Conservation (phyloP, 495 filamentous ascomycete genomes). For the Penicillium manginii region DNA sequence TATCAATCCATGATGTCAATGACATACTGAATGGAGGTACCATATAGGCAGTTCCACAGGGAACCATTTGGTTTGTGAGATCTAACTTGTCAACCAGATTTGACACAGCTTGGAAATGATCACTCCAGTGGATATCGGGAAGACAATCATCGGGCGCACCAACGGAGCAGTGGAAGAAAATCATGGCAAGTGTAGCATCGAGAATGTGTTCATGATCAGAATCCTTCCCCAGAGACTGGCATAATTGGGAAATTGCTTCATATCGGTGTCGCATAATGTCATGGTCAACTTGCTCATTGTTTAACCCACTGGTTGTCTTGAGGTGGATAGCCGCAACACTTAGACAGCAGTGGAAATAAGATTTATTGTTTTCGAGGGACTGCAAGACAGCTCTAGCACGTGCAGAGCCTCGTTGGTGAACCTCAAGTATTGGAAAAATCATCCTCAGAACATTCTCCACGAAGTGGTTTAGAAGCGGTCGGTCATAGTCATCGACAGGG, state of each 20-base stretch:
- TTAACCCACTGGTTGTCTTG: slow-evolving; percentile 72
- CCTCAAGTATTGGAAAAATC: slow-evolving; percentile 89
- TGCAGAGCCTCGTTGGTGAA: slow-evolving; percentile 78
- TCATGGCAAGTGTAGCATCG: slow-evolving; percentile 93
- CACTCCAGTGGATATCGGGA: slow-evolving; percentile 94
- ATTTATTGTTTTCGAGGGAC: slow-evolving; percentile 85
- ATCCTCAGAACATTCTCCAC: slow-evolving; percentile 82
- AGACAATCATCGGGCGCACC: slow-evolving; percentile 83
- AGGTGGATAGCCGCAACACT: slow-evolving; percentile 95
- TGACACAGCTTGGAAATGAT: slow-evolving; percentile 91
- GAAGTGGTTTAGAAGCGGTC: slow-evolving; percentile 88
- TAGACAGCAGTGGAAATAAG: slow-evolving; percentile 92
- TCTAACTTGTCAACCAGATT: slow-evolving; percentile 83
- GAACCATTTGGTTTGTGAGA: slow-evolving; percentile 44
- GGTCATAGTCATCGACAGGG: slow-evolving; percentile 87
- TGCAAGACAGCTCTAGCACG: slow-evolving; percentile 81
- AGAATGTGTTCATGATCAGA: slow-evolving; percentile 84
- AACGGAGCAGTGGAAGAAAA: slow-evolving; percentile 95
- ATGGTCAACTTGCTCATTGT: slow-evolving; percentile 78
- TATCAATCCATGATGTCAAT: slow-evolving; percentile 94
- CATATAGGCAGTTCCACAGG: slow-evolving; percentile 41
- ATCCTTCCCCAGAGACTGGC: slow-evolving; percentile 75
- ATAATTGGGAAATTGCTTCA: slow-evolving; percentile 79
- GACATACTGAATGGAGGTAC: slow-evolving; percentile 88
- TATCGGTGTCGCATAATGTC: slow-evolving; percentile 95